phyloP scores from a whole-genome alignment of 2,329 filamentous ascomycete genomes.

The Exutisphaerella laricina region DNA sequence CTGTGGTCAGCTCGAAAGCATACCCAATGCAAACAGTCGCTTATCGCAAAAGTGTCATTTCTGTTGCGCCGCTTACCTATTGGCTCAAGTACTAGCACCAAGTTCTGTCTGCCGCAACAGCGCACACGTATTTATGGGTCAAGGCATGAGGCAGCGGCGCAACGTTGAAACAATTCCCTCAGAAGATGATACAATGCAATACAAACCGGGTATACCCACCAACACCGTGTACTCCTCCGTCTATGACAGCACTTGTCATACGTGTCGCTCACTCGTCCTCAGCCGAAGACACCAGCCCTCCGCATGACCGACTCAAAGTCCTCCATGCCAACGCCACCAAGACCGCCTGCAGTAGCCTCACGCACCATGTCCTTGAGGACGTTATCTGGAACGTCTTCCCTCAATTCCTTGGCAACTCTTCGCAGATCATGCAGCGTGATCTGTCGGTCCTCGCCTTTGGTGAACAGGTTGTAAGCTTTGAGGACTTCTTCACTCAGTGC shows the following conservation, averaged over 20 bases:
- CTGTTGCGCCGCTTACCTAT: no score
- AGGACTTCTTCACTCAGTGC: slow-evolving; percentile 62
- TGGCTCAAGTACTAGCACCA: no score
- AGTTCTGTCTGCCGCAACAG: no score
- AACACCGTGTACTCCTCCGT: background rate
- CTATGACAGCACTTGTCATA: background rate
- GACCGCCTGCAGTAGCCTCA: slow-evolving; percentile 80
- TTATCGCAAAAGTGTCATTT: no score
- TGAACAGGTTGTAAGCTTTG: slow-evolving; percentile 78
- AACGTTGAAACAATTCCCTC: no score
- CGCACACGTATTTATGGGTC: no score
- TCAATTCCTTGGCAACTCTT: slow-evolving; percentile 71
- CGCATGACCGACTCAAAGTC: slow-evolving; percentile 86
- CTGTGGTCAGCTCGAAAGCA: no score
- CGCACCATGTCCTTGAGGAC: slow-evolving; percentile 88
- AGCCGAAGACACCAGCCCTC: slow-evolving; percentile 75
- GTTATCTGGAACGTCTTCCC: slow-evolving; percentile 78
- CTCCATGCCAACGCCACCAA: slow-evolving; percentile 65
- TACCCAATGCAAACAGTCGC: no score
- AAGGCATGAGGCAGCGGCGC: no score
- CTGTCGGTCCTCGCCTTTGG: slow-evolving; percentile 51
- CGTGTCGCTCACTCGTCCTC: slow-evolving; percentile 30
- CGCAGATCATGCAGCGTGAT: slow-evolving; percentile 77
- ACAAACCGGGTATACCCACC: background rate
- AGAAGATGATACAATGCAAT: no score